phyloP scores from a whole-genome alignment of 2,329 filamentous ascomycete genomes.

The Coniochaeta pulveracea region DNA sequence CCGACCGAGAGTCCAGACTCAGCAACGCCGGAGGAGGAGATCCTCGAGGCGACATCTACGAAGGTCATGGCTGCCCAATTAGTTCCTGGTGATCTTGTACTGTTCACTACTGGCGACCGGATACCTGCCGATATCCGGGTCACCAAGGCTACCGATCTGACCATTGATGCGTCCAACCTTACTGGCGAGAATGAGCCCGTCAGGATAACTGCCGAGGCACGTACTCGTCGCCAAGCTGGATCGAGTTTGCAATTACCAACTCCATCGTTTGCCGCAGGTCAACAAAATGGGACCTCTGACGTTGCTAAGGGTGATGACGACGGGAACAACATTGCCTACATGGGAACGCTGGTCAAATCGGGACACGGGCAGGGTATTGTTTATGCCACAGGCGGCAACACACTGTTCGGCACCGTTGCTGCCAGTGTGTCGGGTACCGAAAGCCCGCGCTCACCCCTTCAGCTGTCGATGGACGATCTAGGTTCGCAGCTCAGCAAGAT shows the following conservation, averaged over 20 bases:
- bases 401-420: slow-evolving; percentile 93
- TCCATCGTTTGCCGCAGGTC: slow-evolving; percentile 21
- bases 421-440: slow-evolving; percentile 91
- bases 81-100: slow-evolving; percentile 83
- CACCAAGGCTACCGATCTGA: slow-evolving; percentile 77
- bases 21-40: slow-evolving; percentile 48
- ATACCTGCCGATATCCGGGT: slow-evolving; percentile 95
- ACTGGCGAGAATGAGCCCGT: slow-evolving; percentile 96
- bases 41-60: slow-evolving; percentile 60
- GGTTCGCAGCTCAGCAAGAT: slow-evolving; percentile 94
- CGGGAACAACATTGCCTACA: slow-evolving; percentile 88
- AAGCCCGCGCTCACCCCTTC: slow-evolving; percentile 84
- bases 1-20: slow-evolving; percentile 33
- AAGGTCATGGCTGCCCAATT: slow-evolving; percentile 81
- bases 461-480: slow-evolving; percentile 94
- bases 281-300: slow-evolving; percentile 48
- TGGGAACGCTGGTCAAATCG: slow-evolving; percentile 92
- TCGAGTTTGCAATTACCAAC: slow-evolving; percentile 19
- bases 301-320: slow-evolving; percentile 59
- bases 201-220: slow-evolving; percentile 58
- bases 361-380: slow-evolving; percentile 93
- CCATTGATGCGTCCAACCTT: slow-evolving; percentile 92
- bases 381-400: slow-evolving; percentile 88
- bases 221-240: slow-evolving; percentile 16
- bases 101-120: slow-evolving; percentile 92